Evolutionary conservation across 225 moss, liverwort and hornwort species (phyloP).

Genomic region (Ulota crispa): DNA sequence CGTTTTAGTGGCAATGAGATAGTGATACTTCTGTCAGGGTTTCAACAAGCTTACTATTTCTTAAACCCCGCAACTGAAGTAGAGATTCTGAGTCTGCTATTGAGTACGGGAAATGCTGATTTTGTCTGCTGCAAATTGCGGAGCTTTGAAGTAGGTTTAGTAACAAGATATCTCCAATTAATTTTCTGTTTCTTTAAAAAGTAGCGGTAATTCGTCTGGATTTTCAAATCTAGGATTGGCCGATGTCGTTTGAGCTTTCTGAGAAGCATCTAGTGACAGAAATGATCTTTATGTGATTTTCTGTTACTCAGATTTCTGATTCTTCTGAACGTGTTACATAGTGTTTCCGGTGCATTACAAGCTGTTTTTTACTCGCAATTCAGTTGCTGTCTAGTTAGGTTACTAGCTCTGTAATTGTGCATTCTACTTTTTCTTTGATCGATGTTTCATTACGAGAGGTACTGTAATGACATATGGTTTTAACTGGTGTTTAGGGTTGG

Average conservation of each 20-base stretch:
- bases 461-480: constrained; percentile 7
- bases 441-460: not conserved
- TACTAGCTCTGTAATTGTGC: not conserved
- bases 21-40: not conserved
- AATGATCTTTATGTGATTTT: not conserved
- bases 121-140: not conserved
- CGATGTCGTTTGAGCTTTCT: not conserved
- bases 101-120: not conserved
- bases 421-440: not conserved
- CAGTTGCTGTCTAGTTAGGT: not conserved
- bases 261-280: not conserved
- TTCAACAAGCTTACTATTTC: not conserved
- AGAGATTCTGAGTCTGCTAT: not conserved
- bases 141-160: constrained; percentile 9
- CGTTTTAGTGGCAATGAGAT: not conserved
- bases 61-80: not conserved
- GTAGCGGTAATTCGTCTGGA: not conserved
- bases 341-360: not conserved
- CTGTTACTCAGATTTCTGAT: not conserved
- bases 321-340: not conserved
- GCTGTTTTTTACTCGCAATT: constrained; percentile 1
- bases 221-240: constrained; percentile 8
- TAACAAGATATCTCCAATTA: not conserved
- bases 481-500: constrained; percentile 24
- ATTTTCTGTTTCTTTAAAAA: not conserved